Base-by-base conservation (phyloP, 257 asterid genomes). In the Solanum rostratum region DNA sequence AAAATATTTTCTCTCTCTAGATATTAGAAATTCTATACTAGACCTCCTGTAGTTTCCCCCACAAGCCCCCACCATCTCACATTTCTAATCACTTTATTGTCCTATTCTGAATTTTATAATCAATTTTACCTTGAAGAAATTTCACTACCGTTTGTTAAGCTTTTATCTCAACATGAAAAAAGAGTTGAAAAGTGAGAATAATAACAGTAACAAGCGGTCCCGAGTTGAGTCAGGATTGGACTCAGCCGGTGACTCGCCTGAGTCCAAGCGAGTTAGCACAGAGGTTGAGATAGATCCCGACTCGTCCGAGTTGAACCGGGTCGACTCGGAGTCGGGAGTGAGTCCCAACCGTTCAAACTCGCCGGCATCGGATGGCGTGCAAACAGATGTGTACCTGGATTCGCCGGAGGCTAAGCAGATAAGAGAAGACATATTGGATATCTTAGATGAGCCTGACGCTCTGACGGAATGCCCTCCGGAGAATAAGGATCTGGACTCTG, bases 401-500 rank as follows among this genome's bases (percentile, higher is more conserved):
- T 82, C 87, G 41, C 68, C 82, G 24, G 86, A 74, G 60, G 74
- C 82, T 1, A 59, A 37, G 66, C 83, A 39, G 41, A 68, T 86
- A 37, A 79, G 86, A 24, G 84, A 81, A 18, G 91, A 88, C 24
- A 86, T 90, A 30, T 69, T 90, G 68, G 91, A 87, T 55, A 87
- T 88, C 49, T 84, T 90, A 14, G 89, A 89, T 3, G 88, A 88
- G 49, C 49, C 87, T 53, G 84, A 85, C 62, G 24, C 87, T 9
- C 74, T 37, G 4, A 71, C 60, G 19, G 93, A 88, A 45, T 49
- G 57, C 12, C 84, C 79, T 3, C 83, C 89, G 87, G 88, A 14
- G 69, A 81, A 63, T 83, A 88, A 87, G 76, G 90, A 89, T 29
- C 90, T 90, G 13, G 93, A 90, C 85, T 87, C 87, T 7, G 87